phyloP scores from a whole-genome alignment of 768 basidiomycete genomes.

The Podaxis sp. region DNA sequence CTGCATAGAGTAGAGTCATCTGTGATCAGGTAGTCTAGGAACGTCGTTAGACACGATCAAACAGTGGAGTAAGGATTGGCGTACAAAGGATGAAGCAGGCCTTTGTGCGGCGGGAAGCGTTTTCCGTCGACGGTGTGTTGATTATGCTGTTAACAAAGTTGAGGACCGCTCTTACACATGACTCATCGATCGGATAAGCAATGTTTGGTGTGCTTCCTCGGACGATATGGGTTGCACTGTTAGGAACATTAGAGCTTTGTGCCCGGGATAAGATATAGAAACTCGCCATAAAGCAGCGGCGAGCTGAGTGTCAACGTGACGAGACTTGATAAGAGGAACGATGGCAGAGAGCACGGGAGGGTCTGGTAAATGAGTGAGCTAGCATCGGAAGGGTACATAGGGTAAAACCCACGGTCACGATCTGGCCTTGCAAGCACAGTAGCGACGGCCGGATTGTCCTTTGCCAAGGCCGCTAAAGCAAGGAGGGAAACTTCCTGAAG shows the following conservation, averaged over 20 bases:
- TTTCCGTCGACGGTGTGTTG: slow-evolving; percentile 32
- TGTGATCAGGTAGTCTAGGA: slow-evolving; percentile 56
- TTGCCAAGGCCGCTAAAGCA: slow-evolving; percentile 62
- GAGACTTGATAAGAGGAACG: slow-evolving; percentile 52
- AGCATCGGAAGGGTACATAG: neutral
- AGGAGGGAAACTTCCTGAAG: slow-evolving; percentile 61
- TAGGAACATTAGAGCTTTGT: neutral
- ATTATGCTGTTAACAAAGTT: slow-evolving; percentile 66
- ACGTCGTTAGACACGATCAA: neutral
- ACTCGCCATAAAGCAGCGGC: slow-evolving; percentile 67
- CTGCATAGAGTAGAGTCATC: slow-evolving; percentile 69
- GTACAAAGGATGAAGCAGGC: slow-evolving; percentile 76
- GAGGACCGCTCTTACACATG: slow-evolving; percentile 55
- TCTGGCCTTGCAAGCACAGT: slow-evolving; percentile 38
- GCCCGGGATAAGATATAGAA: neutral
- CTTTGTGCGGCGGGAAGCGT: slow-evolving; percentile 44
- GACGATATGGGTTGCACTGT: slow-evolving; percentile 59
- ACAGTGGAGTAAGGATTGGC: slow-evolving; percentile 20
- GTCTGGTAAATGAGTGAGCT: slow-evolving; percentile 14
- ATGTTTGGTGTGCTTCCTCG: slow-evolving; percentile 36
- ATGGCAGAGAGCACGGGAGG: slow-evolving; percentile 39
- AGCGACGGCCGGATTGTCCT: slow-evolving; percentile 57
- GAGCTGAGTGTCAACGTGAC: slow-evolving; percentile 57
- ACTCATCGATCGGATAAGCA: slow-evolving; percentile 32
- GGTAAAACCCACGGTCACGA: slow-evolving; percentile 27